These are phyloP conservation scores for Parachaetomium inaequale DNA, from an alignment of 495 filamentous ascomycete species.

Conservation along the genomic window DNA sequence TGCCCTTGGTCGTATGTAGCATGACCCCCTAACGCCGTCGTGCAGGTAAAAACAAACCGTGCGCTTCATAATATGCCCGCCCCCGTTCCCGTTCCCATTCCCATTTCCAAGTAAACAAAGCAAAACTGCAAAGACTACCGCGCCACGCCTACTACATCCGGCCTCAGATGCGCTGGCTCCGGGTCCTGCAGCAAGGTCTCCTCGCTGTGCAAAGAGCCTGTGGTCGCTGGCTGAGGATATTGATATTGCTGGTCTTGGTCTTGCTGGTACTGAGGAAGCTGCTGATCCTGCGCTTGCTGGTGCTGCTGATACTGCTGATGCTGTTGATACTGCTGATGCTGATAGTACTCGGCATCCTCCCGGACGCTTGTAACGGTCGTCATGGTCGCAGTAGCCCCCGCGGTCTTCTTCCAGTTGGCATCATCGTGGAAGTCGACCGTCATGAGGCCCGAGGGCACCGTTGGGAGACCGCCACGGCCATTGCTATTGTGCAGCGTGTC, in stretches of 20 bases:
- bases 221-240: neutral
- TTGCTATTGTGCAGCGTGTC: neutral
- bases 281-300: too few species aligned
- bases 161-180: neutral
- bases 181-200: neutral
- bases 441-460: slow-evolving; percentile 14
- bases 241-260: too few species aligned
- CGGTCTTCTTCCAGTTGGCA: slow-evolving; percentile 1
- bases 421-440: slow-evolving; percentile 18
- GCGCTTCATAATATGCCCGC: too few species aligned
- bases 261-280: too few species aligned
- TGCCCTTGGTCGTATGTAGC: too few species aligned
- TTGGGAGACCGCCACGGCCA: neutral
- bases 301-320: too few species aligned
- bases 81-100: neutral
- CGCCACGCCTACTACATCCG: neutral
- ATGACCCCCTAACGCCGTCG: too few species aligned
- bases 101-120: too few species aligned
- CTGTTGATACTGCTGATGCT: neutral
- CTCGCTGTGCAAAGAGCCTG: neutral
- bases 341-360: neutral
- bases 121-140: too few species aligned
- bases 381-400: neutral
- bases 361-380: neutral
- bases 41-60: too few species aligned